Percentiles rank a stretch among this genome's conserved stretches.
Evolutionary conservation across 2,329 filamentous ascomycete species (phyloP).

Genomic region (Xylaria digitata): DNA sequence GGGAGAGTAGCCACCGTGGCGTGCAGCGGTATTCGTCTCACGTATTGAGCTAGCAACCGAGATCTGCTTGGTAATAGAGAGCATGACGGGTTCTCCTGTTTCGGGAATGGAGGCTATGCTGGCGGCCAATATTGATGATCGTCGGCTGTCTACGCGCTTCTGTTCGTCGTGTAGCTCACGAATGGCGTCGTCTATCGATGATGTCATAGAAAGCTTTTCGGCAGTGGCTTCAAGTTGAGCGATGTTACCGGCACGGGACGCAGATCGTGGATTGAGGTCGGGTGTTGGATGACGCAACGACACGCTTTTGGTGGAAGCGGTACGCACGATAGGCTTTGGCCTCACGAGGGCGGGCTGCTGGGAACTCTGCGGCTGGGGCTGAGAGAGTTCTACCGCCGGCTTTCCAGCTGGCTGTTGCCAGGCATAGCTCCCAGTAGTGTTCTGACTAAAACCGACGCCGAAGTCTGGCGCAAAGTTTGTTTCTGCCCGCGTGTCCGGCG

Average conservation of each 20-base stretch:
- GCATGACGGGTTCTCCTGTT: constrained; percentile 46
- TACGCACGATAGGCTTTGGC: constrained; percentile 60
- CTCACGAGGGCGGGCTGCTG: constrained; percentile 44
- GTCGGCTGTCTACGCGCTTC: constrained; percentile 75
- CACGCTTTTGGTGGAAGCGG: constrained; percentile 58
- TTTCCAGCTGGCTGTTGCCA: constrained; percentile 23
- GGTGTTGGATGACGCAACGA: constrained; percentile 69
- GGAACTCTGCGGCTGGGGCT: constrained; percentile 28
- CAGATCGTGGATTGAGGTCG: constrained; percentile 70
- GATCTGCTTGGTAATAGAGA: constrained; percentile 57
- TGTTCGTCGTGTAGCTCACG: constrained; percentile 77
- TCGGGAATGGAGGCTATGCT: constrained; percentile 54
- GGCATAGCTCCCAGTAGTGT: constrained; percentile 21
- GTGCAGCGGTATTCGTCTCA: constrained; percentile 73
- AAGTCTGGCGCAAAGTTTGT: constrained; percentile 36
- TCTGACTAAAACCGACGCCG: constrained; percentile 30
- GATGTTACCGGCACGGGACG: constrained; percentile 73
- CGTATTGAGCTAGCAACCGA: constrained; percentile 71
- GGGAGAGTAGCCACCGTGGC: constrained; percentile 77
- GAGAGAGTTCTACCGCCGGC: constrained; percentile 33
- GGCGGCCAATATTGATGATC: constrained; percentile 70
- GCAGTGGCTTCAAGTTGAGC: constrained; percentile 80
- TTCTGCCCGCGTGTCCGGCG: constrained; percentile 26
- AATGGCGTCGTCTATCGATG: constrained; percentile 82
- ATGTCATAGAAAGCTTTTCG: constrained; percentile 77